phyloP scores from a whole-genome alignment of 495 filamentous ascomycete species.

The Penicillium chermesinum region DNA sequence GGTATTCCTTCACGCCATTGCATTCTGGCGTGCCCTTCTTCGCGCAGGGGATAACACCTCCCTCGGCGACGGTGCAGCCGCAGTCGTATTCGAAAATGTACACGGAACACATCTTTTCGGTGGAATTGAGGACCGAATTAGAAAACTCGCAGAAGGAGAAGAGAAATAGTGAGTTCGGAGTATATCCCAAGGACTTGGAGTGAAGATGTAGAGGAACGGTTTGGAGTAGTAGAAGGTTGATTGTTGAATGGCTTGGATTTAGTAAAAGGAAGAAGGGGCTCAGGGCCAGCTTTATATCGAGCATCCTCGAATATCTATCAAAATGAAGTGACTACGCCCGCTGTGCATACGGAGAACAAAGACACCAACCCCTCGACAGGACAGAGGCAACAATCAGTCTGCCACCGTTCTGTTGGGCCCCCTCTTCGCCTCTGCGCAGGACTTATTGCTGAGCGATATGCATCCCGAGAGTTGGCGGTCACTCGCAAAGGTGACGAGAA shows the following conservation, averaged over 20 bases:
- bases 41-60: conserved; percentile 35
- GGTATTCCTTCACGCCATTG: conserved; percentile 32
- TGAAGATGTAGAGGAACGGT: background rate
- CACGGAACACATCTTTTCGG: conserved; percentile 34
- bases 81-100: conserved; percentile 43
- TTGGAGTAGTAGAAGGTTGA: background rate
- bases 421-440: conserved; percentile 9
- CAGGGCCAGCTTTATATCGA: conserved; percentile 17
- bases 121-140: background rate
- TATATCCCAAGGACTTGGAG: too few relatives aligned
- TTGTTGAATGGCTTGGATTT: conserved; percentile 2
- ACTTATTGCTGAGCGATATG: conserved; percentile 18
- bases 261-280: conserved; percentile 10
- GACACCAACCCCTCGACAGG: conserved; percentile 1
- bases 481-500: conserved; percentile 10
- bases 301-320: background rate
- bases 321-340: conserved; percentile 14
- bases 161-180: background rate
- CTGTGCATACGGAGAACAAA: conserved; percentile 3
- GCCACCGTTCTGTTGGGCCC: conserved; percentile 2
- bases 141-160: background rate
- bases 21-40: conserved; percentile 31
- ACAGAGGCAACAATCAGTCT: background rate
- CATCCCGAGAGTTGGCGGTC: conserved; percentile 20
- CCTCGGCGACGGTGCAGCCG: conserved; percentile 35